Evolutionary conservation across 345 rosid species (phyloP).

Genomic region (Eucalyptus pauciflora): DNA sequence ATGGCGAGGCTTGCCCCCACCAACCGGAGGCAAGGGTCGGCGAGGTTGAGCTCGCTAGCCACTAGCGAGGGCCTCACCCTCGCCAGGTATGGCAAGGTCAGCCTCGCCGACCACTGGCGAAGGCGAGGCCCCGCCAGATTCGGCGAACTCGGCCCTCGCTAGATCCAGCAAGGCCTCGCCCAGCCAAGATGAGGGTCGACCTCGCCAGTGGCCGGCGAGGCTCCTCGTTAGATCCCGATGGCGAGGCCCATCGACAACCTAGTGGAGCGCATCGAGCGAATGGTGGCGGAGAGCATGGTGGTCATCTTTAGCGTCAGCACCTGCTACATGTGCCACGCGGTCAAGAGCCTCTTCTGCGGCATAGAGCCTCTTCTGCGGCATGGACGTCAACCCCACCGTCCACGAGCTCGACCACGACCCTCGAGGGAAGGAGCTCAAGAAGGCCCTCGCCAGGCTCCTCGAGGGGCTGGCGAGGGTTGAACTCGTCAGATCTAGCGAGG

Average conservation of each 20-base stretch:
- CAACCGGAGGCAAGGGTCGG: too few relatives aligned
- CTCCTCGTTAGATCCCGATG: background rate
- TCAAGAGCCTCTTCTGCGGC: slow-evolving; percentile 70
- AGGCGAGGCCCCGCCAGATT: too few relatives aligned
- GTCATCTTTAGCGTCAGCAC: slow-evolving; percentile 82
- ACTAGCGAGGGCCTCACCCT: too few relatives aligned
- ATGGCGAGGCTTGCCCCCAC: too few relatives aligned
- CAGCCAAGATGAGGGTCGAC: too few relatives aligned
- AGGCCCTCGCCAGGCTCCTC: slow-evolving; percentile 47
- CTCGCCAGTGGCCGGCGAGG: too few relatives aligned
- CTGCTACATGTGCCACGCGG: slow-evolving; percentile 95
- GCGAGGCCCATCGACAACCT: slow-evolving; percentile 11
- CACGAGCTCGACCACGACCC: slow-evolving; percentile 85
- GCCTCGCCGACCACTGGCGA: too few relatives aligned
- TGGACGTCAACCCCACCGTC: slow-evolving; percentile 91
- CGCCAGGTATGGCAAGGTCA: too few relatives aligned
- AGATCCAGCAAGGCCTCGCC: too few relatives aligned
- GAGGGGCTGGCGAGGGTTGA: background rate
- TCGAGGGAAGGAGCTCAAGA: slow-evolving; percentile 50
- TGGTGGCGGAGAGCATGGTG: slow-evolving; percentile 75
- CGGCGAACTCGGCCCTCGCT: too few relatives aligned
- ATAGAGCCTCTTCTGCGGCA: slow-evolving; percentile 73
- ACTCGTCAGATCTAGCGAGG: too few relatives aligned
- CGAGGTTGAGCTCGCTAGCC: too few relatives aligned
- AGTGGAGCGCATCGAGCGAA: slow-evolving; percentile 39